Conservation (phyloP, 768 basidiomycete genomes). For the Naganishia onofrii region DNA sequence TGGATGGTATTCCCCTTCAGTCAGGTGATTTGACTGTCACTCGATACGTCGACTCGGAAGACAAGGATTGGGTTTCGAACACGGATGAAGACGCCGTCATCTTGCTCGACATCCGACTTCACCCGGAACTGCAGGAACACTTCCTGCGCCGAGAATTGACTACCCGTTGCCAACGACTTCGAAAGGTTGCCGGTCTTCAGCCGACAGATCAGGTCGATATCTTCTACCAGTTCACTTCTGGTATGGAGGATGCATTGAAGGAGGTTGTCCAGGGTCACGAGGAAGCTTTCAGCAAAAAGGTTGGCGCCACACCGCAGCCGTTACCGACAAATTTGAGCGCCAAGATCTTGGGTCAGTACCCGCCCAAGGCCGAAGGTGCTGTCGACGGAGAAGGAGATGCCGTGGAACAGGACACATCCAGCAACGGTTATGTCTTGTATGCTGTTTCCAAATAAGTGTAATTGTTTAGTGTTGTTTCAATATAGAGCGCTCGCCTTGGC, state of each 20-base stretch:
- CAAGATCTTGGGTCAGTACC: conserved; percentile 71
- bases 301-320: conserved; percentile 68
- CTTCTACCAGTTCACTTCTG: conserved; percentile 76
- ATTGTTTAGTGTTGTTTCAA: background rate
- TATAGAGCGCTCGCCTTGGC: background rate
- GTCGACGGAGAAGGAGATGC: conserved; percentile 7
- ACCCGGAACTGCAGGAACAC: conserved; percentile 80
- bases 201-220: conserved; percentile 90
- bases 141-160: conserved; percentile 85
- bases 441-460: conserved; percentile 21
- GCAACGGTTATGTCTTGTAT: conserved; percentile 14
- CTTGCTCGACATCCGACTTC: conserved; percentile 81
- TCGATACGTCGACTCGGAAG: conserved; percentile 74
- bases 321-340: conserved; percentile 56
- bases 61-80: conserved; percentile 62
- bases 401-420: conserved; percentile 1
- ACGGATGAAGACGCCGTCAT: conserved; percentile 94
- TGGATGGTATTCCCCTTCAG: conserved; percentile 85
- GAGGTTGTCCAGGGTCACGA: conserved; percentile 65
- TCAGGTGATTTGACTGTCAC: conserved; percentile 88
- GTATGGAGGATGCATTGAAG: conserved; percentile 60
- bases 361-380: conserved; percentile 48
- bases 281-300: conserved; percentile 69
- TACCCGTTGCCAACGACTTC: conserved; percentile 87
- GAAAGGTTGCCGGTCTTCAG: conserved; percentile 93